These are phyloP conservation scores for Penicillium sp. DNA, from an alignment of 2,329 filamentous ascomycete genomes.

Conservation along the genomic window DNA sequence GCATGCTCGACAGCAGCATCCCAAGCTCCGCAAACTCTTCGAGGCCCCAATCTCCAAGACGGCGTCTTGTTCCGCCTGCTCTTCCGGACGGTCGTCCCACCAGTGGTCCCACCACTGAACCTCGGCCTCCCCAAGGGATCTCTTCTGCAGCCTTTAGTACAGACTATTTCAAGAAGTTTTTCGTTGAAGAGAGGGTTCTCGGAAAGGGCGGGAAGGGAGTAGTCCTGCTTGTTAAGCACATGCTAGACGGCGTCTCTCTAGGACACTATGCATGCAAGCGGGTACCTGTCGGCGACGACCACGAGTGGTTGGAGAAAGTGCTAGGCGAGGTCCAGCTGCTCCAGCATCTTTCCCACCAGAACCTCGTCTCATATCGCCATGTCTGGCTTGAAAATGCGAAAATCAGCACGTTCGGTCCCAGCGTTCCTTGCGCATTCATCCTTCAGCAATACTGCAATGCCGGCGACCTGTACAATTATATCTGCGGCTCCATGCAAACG, in stretches of 20 bases:
- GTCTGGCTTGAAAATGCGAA: conserved; percentile 93
- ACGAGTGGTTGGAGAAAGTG: conserved; percentile 92
- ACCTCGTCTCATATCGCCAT: conserved; percentile 93
- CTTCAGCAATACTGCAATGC: conserved; percentile 96
- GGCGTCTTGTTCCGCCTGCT: conserved; percentile 48
- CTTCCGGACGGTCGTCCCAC: conserved; percentile 31
- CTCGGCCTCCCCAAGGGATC: conserved; percentile 65
- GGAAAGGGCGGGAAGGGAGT: conserved; percentile 92
- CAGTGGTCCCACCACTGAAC: conserved; percentile 42
- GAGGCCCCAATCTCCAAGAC: conserved; percentile 50
- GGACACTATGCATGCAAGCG: conserved; percentile 96
- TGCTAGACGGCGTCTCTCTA: conserved; percentile 82
- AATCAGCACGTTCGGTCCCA: conserved; percentile 82
- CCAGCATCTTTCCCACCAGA: conserved; percentile 87
- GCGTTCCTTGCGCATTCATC: conserved; percentile 92
- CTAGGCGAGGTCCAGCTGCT: conserved; percentile 90
- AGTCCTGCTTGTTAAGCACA: conserved; percentile 87
- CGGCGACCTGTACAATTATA: conserved; percentile 84
- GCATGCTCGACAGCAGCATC: conserved; percentile 71
- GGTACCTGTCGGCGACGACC: conserved; percentile 91
- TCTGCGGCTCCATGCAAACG: conserved; percentile 67
- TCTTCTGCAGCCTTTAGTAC: conserved; percentile 84
- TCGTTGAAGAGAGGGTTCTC: conserved; percentile 81
- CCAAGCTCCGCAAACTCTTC: conserved; percentile 49
- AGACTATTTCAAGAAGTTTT: conserved; percentile 90